Percentiles rank a stretch among this genome's conserved stretches.
These are phyloP conservation scores for Dothidotthia symphoricarpi DNA, from an alignment of 2,329 filamentous ascomycete genomes.

Conservation along the genomic window DNA sequence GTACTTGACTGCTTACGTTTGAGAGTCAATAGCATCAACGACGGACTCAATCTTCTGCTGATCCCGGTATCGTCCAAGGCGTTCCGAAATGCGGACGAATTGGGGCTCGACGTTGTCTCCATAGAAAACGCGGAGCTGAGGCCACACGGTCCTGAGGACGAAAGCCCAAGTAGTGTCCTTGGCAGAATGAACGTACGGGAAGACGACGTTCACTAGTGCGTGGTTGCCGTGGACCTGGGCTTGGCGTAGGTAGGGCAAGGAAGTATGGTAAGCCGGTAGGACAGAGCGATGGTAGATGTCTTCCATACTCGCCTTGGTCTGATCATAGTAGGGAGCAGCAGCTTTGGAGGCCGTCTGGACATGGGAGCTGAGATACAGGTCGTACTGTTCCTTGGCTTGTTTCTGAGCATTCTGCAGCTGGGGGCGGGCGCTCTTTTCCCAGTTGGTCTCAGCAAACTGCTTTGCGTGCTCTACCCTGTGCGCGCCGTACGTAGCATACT, in stretches of 20 bases:
- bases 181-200: conserved; percentile 70
- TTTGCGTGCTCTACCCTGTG: conserved; percentile 68
- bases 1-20: conserved; percentile 19
- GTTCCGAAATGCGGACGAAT: conserved; percentile 84
- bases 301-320: conserved; percentile 60
- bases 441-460: conserved; percentile 67
- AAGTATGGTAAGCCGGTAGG: conserved; percentile 71
- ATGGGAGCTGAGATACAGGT: conserved; percentile 69
- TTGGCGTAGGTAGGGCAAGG: conserved; percentile 69
- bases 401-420: conserved; percentile 65
- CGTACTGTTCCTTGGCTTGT: conserved; percentile 65
- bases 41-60: conserved; percentile 62
- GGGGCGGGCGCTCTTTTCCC: conserved; percentile 76
- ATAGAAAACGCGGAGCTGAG: conserved; percentile 76
- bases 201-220: conserved; percentile 66
- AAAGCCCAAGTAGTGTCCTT: conserved; percentile 70
- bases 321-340: conserved; percentile 70
- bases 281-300: conserved; percentile 71
- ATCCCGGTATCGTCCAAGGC: conserved; percentile 73
- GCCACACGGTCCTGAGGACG: conserved; percentile 75
- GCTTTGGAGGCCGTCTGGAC: conserved; percentile 60
- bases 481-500: conserved; percentile 68
- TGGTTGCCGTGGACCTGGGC: conserved; percentile 65
- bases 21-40: conserved; percentile 53
- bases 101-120: conserved; percentile 94